Percentiles rank a stretch among this genome's conserved stretches.
Evolutionary conservation across 129 eudicot species (phyloP).

Genomic region (Apium graveolens): DNA sequence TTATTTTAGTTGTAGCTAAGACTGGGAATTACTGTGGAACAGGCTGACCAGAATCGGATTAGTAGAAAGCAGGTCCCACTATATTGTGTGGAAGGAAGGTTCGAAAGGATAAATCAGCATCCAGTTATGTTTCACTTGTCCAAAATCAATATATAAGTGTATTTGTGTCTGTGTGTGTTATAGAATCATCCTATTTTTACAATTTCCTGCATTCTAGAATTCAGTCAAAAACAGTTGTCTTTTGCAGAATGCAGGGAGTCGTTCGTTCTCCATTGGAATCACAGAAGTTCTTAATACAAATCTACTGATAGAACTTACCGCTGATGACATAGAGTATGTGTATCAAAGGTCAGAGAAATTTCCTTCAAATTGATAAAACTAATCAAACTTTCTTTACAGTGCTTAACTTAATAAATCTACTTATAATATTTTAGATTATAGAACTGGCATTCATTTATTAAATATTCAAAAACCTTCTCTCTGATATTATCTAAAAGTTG

Average conservation of each 20-base stretch:
- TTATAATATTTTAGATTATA: neutral
- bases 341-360: slow-evolving; percentile 56
- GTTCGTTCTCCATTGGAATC: slow-evolving; percentile 76
- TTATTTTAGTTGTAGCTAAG: neutral
- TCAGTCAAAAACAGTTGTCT: slow-evolving; percentile 9
- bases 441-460: neutral
- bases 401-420: neutral
- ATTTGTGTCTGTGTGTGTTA: too few relatives aligned
- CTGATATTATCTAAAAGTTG: neutral
- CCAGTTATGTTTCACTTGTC: slow-evolving; percentile 55
- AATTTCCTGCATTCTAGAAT: slow-evolving; percentile 7
- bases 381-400: neutral
- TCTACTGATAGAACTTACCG: slow-evolving; percentile 67
- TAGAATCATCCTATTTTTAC: too few relatives aligned
- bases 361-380: neutral
- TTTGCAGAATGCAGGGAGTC: slow-evolving; percentile 78
- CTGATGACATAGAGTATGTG: slow-evolving; percentile 85
- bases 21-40: slow-evolving; percentile 6
- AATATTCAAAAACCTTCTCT: neutral
- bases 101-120: slow-evolving; percentile 84
- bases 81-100: slow-evolving; percentile 71
- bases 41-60: slow-evolving; percentile 82
- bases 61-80: slow-evolving; percentile 69
- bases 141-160: neutral
- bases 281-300: slow-evolving; percentile 76